Conservation (phyloP, 2,329 filamentous ascomycete species). For the Metarhizium robertsii region DNA sequence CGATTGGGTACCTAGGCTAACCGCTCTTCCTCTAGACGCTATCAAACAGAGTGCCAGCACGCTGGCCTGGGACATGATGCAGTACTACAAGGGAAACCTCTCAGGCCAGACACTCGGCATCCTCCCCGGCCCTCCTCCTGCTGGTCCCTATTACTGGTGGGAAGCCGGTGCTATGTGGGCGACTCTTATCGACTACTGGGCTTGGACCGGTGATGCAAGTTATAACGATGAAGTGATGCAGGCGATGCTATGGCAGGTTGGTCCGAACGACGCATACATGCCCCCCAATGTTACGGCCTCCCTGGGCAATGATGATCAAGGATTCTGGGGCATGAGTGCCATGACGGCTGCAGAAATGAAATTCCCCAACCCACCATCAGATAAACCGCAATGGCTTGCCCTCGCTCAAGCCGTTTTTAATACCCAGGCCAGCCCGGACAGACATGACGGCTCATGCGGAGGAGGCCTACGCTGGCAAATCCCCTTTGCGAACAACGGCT, state of each 20-base stretch:
- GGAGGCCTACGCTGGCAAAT: conserved; percentile 71
- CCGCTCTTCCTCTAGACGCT: background rate
- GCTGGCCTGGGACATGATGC: conserved; percentile 34
- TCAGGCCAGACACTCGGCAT: conserved; percentile 35
- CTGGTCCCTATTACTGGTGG: conserved; percentile 56
- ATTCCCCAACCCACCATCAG: conserved; percentile 43
- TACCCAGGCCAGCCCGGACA: too few relatives aligned
- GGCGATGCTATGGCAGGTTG: conserved; percentile 43
- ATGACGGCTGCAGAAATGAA: conserved; percentile 50
- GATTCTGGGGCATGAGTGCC: conserved; percentile 56
- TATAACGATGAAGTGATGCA: conserved; percentile 47
- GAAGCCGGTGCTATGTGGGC: conserved; percentile 54
- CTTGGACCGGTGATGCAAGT: conserved; percentile 46
- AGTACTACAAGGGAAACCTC: conserved; percentile 36
- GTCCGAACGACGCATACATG: conserved; percentile 44
- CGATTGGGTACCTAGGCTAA: too few relatives aligned
- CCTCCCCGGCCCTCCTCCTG: conserved; percentile 35
- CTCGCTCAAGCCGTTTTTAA: too few relatives aligned
- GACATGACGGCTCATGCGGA: conserved; percentile 44
- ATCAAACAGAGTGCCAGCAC: conserved; percentile 29
- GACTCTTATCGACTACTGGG: conserved; percentile 55
- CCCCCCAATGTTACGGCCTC: conserved; percentile 41
- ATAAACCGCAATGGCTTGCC: conserved; percentile 8
- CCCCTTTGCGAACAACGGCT: conserved; percentile 63
- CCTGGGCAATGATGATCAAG: conserved; percentile 56